phyloP scores from a whole-genome alignment of 768 basidiomycete genomes.

The Tulasnella sp. region DNA sequence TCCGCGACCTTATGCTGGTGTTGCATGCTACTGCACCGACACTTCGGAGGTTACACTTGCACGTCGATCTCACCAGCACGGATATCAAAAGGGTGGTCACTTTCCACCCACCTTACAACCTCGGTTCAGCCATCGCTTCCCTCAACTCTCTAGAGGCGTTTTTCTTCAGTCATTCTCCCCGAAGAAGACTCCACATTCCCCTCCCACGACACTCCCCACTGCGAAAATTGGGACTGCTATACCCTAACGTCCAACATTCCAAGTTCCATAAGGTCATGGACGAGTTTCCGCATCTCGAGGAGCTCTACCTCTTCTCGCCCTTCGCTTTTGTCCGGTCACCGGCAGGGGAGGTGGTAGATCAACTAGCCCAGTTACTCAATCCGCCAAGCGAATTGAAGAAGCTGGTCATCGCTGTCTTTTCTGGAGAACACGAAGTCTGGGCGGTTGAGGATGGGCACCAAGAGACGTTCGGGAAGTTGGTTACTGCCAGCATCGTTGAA shows the following conservation, averaged over 20 bases:
- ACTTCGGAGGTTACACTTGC: not conserved
- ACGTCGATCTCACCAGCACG: not conserved
- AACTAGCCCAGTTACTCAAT: too few relatives aligned
- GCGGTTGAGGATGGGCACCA: too few relatives aligned
- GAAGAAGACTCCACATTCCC: not conserved
- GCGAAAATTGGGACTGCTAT: not conserved
- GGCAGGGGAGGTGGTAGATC: too few relatives aligned
- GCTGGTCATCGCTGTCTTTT: too few relatives aligned
- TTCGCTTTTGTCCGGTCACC: too few relatives aligned
- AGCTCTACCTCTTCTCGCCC: too few relatives aligned
- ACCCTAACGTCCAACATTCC: not conserved
- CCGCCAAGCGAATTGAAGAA: too few relatives aligned
- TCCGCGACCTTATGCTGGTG: not conserved
- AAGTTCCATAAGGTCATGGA: too few relatives aligned
- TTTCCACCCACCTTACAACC: not conserved
- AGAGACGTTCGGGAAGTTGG: too few relatives aligned
- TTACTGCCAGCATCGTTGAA: too few relatives aligned
- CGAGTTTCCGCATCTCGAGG: too few relatives aligned
- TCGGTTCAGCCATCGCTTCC: not conserved
- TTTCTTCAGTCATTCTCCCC: not conserved
- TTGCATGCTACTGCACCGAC: not conserved
- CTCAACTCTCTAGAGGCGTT: slow-evolving; percentile 1
- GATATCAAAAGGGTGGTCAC: slow-evolving; percentile 1
- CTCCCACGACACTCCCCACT: not conserved
- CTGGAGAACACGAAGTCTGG: too few relatives aligned